Percentiles rank a stretch among this genome's conserved stretches.
Conservation (phyloP, 208 protist genomes). For the Leptomonas pyrrhocoris region DNA sequence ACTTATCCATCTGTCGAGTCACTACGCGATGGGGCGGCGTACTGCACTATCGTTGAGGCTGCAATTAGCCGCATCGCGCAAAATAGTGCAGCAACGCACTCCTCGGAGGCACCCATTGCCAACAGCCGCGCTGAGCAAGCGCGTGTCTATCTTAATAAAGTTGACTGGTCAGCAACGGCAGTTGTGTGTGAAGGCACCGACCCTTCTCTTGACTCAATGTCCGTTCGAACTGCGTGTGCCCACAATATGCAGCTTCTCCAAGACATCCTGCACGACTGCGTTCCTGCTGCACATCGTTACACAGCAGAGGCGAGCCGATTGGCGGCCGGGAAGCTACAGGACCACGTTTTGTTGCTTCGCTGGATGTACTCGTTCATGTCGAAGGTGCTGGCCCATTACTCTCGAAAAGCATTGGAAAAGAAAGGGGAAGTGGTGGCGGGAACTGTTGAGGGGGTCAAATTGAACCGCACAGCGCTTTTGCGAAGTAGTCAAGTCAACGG, state of each 20-base stretch:
- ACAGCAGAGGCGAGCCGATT: conserved; percentile 67
- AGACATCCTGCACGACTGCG: conserved; percentile 62
- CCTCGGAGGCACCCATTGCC: conserved; percentile 36
- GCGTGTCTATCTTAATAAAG: conserved; percentile 22
- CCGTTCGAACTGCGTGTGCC: conserved; percentile 48
- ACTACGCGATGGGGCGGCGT: conserved; percentile 79
- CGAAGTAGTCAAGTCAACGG: conserved; percentile 17
- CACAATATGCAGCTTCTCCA: conserved; percentile 78
- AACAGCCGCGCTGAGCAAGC: conserved; percentile 27
- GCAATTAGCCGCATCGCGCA: conserved; percentile 60
- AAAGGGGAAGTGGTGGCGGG: conserved; percentile 20
- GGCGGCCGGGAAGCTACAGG: conserved; percentile 77
- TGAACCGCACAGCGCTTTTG: conserved; percentile 43
- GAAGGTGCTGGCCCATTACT: conserved; percentile 73
- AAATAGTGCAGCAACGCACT: conserved; percentile 43
- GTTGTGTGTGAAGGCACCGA: conserved; percentile 67
- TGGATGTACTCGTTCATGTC: conserved; percentile 83
- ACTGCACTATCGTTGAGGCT: conserved; percentile 83
- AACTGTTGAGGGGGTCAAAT: conserved; percentile 56
- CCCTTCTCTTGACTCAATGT: conserved; percentile 52
- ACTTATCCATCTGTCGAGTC: conserved; percentile 84
- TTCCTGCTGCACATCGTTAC: conserved; percentile 52
- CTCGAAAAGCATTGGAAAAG: conserved; percentile 52
- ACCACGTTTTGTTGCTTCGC: conserved; percentile 77
- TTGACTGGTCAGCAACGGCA: conserved; percentile 69